Evolutionary conservation across 2,329 filamentous ascomycete genomes (phyloP).

Genomic region (Cytospora chrysosperma): DNA sequence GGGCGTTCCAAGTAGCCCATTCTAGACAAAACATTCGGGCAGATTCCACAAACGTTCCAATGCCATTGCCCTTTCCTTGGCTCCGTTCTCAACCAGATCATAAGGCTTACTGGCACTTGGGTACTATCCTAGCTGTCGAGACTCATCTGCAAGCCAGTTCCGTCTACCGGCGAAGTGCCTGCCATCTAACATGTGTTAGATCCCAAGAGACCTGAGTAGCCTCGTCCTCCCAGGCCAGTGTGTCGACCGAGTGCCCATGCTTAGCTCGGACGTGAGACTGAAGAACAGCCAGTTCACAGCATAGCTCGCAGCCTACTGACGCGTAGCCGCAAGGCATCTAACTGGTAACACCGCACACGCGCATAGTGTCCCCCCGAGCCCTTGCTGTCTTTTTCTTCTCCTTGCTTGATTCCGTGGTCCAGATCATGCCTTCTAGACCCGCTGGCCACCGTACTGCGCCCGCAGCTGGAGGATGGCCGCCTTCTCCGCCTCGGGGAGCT

Average conservation of each 20-base stretch:
- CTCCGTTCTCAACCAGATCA: neutral
- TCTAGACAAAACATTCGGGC: neutral
- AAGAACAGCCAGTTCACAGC: neutral
- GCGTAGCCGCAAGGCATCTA: neutral
- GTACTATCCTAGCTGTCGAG: neutral
- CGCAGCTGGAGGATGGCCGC: conserved; percentile 78
- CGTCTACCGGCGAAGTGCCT: neutral
- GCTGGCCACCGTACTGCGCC: conserved; percentile 37
- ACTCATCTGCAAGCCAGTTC: too few relatives aligned
- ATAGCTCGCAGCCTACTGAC: neutral
- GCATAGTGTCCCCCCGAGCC: neutral
- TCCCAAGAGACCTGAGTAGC: neutral
- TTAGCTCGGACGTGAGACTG: neutral
- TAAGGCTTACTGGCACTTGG: neutral
- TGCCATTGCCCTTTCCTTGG: neutral
- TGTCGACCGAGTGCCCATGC: neutral
- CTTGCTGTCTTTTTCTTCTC: neutral
- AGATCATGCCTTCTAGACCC: neutral
- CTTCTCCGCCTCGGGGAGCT: conserved; percentile 71
- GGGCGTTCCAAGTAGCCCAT: neutral
- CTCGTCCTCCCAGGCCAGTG: neutral
- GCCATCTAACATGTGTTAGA: neutral
- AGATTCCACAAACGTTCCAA: neutral
- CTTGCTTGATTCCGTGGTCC: too few relatives aligned
- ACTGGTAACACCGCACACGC: neutral